A percentile compares a stretch with the other conserved stretches of the same genome.
phyloP scores from a whole-genome alignment of 1,139 yeast species.

The Zygosaccharomyces pseudobailii region DNA sequence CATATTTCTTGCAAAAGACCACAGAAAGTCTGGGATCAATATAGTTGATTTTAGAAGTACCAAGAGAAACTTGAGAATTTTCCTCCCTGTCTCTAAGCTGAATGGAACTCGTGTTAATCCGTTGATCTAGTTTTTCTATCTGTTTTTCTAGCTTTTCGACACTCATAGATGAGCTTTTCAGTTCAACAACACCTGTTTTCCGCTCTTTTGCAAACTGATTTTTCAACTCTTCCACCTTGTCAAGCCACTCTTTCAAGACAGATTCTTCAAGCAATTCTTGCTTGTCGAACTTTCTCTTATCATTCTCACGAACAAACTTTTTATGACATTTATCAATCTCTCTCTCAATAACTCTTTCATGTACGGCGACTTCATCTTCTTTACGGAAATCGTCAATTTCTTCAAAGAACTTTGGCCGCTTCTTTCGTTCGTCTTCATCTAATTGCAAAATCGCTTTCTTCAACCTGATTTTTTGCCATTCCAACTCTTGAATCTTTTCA shows the following conservation, averaged over 20 bases:
- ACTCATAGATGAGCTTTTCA: conserved; percentile 46
- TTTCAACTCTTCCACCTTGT: conserved; percentile 52
- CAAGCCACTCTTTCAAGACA: conserved; percentile 56
- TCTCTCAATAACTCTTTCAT: conserved; percentile 48
- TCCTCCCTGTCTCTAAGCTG: conserved; percentile 90
- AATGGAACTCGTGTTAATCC: conserved; percentile 63
- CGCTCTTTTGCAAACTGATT: conserved; percentile 56
- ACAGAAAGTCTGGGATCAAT: conserved; percentile 93
- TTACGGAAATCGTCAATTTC: conserved; percentile 67
- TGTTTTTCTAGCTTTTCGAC: conserved; percentile 74
- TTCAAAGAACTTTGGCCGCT: conserved; percentile 55
- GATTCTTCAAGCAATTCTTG: conserved; percentile 50
- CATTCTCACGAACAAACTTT: conserved; percentile 73
- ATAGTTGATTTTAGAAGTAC: conserved; percentile 91
- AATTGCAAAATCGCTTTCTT: conserved; percentile 66
- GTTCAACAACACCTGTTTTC: conserved; percentile 55
- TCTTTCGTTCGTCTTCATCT: conserved; percentile 52
- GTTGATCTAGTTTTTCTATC: conserved; percentile 63
- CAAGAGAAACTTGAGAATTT: conserved; percentile 87
- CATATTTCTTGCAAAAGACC: conserved; percentile 77
- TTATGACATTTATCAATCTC: conserved; percentile 60
- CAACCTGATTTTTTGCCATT: conserved; percentile 75
- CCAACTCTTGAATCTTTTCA: conserved; percentile 70
- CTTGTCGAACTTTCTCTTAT: conserved; percentile 56
- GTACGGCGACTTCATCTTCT: conserved; percentile 59